Evolutionary conservation across 1,139 yeast species (phyloP).

Genomic region (Pichia sp.): DNA sequence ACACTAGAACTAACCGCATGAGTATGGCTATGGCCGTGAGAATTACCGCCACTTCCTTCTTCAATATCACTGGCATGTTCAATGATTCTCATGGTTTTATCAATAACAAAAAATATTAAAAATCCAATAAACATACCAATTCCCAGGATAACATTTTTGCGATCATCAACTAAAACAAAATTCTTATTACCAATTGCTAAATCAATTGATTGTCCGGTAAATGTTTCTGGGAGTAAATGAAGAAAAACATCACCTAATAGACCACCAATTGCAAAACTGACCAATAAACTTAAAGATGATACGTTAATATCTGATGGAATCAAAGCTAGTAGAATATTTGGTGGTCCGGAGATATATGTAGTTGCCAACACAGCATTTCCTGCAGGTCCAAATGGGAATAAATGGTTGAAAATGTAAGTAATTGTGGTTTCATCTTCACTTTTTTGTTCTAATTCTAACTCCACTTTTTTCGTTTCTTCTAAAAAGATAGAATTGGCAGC

Average conservation of each 20-base stretch:
- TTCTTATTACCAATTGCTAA: constrained; percentile 27
- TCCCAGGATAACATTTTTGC: constrained; percentile 43
- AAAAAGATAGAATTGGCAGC: neutral
- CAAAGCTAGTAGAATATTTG: constrained; percentile 46
- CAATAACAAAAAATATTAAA: constrained; percentile 47
- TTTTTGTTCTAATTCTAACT: neutral
- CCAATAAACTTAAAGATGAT: constrained; percentile 41
- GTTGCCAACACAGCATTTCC: constrained; percentile 58
- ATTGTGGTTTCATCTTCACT: constrained; percentile 5
- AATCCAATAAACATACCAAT: constrained; percentile 52
- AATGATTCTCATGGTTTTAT: constrained; percentile 47
- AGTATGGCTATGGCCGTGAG: constrained; percentile 38
- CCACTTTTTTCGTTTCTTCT: neutral
- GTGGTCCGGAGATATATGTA: constrained; percentile 53
- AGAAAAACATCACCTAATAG: constrained; percentile 61
- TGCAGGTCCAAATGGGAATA: constrained; percentile 51
- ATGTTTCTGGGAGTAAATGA: constrained; percentile 59
- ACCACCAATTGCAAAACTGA: constrained; percentile 67
- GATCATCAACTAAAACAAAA: constrained; percentile 37
- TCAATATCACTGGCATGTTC: constrained; percentile 30
- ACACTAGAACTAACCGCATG: neutral
- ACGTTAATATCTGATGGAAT: constrained; percentile 46
- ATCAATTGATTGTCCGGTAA: constrained; percentile 43
- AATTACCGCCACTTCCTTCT: constrained; percentile 28
- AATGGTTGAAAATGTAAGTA: constrained; percentile 30